Evolutionary conservation across 2,329 filamentous ascomycete species (phyloP).

Genomic region (Sarocladium brachiariae): DNA sequence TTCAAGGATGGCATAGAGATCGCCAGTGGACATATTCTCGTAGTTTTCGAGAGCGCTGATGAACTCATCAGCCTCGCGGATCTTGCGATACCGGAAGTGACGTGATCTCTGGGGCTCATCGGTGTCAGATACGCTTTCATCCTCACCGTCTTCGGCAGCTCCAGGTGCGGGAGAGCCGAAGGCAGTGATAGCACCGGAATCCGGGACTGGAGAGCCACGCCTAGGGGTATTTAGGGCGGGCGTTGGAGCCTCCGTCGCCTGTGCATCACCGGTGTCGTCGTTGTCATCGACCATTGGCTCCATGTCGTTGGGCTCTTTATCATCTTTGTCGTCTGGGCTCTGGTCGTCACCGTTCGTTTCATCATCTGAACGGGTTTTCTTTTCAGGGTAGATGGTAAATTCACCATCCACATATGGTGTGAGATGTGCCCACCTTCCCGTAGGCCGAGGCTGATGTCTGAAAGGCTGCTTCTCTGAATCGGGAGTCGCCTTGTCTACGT

Average conservation of each 20-base stretch:
- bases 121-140: slow-evolving; percentile 25
- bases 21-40: slow-evolving; percentile 39
- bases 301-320: slow-evolving; percentile 13
- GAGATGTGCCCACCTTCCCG: slow-evolving; percentile 30
- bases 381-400: slow-evolving; percentile 32
- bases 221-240: slow-evolving; percentile 31
- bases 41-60: slow-evolving; percentile 40
- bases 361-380: slow-evolving; percentile 22
- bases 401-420: slow-evolving; percentile 35
- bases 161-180: slow-evolving; percentile 30
- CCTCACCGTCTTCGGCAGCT: slow-evolving; percentile 29
- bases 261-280: slow-evolving; percentile 23
- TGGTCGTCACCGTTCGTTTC: slow-evolving; percentile 24
- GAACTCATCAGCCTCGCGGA: slow-evolving; percentile 44
- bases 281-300: slow-evolving; percentile 22
- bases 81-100: slow-evolving; percentile 40
- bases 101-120: slow-evolving; percentile 23
- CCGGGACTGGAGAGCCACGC: slow-evolving; percentile 30
- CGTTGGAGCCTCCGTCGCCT: slow-evolving; percentile 26
- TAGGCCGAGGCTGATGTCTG: slow-evolving; percentile 23
- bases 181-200: slow-evolving; percentile 30
- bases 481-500: not conserved
- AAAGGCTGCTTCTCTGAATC: slow-evolving; percentile 2
- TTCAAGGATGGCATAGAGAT: slow-evolving; percentile 38
- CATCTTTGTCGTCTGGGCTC: slow-evolving; percentile 25